Conservation (phyloP, 768 basidiomycete species). For the Mrakia frigida region DNA sequence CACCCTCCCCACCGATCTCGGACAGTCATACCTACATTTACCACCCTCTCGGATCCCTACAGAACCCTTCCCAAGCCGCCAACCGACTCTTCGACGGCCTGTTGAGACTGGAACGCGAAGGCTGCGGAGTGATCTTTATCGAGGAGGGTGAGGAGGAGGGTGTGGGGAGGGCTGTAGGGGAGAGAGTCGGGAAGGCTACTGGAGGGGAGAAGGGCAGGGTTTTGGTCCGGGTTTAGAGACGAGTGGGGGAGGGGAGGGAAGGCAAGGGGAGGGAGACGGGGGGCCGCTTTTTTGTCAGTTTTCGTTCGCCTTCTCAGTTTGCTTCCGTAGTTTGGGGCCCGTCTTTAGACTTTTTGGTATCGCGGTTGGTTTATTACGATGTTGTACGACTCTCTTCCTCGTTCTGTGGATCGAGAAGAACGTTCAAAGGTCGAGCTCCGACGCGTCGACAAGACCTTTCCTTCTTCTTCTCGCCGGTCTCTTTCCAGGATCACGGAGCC, state of each 20-base stretch:
- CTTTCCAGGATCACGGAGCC: no score
- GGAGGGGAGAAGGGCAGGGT: conserved; percentile 47
- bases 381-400: no score
- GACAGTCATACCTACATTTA: conserved; percentile 26
- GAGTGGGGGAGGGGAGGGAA: not conserved
- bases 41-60: conserved; percentile 39
- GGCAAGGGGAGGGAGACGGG: no score
- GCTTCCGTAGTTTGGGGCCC: no score
- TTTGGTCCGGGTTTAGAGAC: not conserved
- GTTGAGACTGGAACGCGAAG: conserved; percentile 62
- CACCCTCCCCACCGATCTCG: conserved; percentile 32
- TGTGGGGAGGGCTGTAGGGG: conserved; percentile 91
- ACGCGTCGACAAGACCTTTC: no score
- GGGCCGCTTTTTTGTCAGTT: no score
- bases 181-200: conserved; percentile 84
- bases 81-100: conserved; percentile 82
- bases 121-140: conserved; percentile 73
- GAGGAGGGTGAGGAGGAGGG: conserved; percentile 81
- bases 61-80: conserved; percentile 59
- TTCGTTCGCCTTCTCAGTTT: no score
- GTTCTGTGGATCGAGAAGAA: no score
- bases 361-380: no score
- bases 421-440: no score
- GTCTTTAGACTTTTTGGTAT: no score
- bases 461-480: no score